Evolutionary conservation across 495 filamentous ascomycete species (phyloP).

Genomic region (Thozetella sp.): DNA sequence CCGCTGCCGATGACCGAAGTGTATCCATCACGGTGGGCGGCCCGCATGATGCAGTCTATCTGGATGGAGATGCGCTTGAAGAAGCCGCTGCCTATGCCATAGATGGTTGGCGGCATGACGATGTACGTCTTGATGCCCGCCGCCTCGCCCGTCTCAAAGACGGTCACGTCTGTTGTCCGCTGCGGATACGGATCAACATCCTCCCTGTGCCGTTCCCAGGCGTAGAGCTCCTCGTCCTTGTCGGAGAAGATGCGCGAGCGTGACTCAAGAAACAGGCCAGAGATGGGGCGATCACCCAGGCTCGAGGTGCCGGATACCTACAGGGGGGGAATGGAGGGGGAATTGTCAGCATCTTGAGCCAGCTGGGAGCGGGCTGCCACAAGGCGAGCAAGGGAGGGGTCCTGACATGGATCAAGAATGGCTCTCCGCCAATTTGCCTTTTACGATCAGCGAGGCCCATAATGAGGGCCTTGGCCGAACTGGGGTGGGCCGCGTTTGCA

Average conservation of each 20-base stretch:
- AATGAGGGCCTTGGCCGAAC: slow-evolving; percentile 30
- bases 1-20: not conserved
- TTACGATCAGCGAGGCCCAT: slow-evolving; percentile 35
- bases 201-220: slow-evolving; percentile 36
- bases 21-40: not conserved
- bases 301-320: slow-evolving; percentile 55
- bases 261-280: slow-evolving; percentile 15
- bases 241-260: slow-evolving; percentile 41
- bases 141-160: slow-evolving; percentile 37
- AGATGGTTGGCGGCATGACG: slow-evolving; percentile 51
- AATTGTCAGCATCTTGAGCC: slow-evolving; percentile 15
- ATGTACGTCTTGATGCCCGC: slow-evolving; percentile 43
- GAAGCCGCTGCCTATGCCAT: slow-evolving; percentile 42
- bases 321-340: too few species aligned
- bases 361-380: not conserved
- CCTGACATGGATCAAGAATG: slow-evolving; percentile 32
- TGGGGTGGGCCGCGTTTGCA: slow-evolving; percentile 27
- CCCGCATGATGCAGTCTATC: slow-evolving; percentile 10
- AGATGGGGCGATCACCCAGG: slow-evolving; percentile 43
- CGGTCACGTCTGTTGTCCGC: slow-evolving; percentile 46
- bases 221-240: slow-evolving; percentile 38
- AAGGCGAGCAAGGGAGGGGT: not conserved
- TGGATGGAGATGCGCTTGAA: slow-evolving; percentile 44
- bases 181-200: slow-evolving; percentile 34
- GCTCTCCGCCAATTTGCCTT: slow-evolving; percentile 20